Percentiles rank a stretch among this genome's conserved stretches.
phyloP scores from a whole-genome alignment of 345 rosid species.

The Pseudoturritis turrita region DNA sequence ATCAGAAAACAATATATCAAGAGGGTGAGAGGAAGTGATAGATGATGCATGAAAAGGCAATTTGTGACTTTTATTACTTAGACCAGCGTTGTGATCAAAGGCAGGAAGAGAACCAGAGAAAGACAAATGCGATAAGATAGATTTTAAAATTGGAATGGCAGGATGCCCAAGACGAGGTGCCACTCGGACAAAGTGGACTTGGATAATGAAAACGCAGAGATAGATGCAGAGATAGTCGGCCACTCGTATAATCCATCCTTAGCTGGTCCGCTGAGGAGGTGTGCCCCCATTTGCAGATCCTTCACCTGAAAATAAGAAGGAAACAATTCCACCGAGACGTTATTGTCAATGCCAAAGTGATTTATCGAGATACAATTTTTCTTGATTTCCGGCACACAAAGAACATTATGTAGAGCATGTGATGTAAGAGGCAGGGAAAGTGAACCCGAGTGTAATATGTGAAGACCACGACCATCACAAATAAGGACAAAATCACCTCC shows the following conservation, averaged over 20 bases:
- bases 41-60: not conserved
- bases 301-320: not conserved
- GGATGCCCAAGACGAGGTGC: too few species aligned
- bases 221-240: not conserved
- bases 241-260: not conserved
- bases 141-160: too few species aligned
- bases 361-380: too few species aligned
- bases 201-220: not conserved
- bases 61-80: not conserved
- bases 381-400: too few species aligned
- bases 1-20: too few species aligned
- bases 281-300: too few species aligned
- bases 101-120: too few species aligned
- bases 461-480: not conserved
- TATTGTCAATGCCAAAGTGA: too few species aligned
- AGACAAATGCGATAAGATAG: too few species aligned
- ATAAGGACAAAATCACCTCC: not conserved
- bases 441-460: not conserved
- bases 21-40: not conserved
- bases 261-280: not conserved
- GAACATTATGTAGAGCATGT: too few species aligned
- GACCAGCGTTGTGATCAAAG: too few species aligned
- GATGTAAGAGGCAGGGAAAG: not conserved
- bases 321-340: not conserved
- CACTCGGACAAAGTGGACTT: too few species aligned